phyloP scores from a whole-genome alignment of 805 yeast species.

The Ogataea degrootiae region DNA sequence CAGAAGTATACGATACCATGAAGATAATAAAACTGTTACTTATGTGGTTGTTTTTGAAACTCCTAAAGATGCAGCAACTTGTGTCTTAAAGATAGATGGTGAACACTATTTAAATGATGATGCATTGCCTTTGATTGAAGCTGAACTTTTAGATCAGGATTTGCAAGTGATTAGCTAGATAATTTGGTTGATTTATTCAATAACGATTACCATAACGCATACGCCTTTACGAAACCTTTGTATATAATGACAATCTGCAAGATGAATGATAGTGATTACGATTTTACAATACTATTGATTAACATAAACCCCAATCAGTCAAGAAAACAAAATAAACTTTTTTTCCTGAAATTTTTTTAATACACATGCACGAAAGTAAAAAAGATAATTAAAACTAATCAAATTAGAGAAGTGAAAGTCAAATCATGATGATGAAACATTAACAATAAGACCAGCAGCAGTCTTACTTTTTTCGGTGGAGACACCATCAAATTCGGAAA shows the following conservation, averaged over 20 bases:
- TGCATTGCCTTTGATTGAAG: constrained; percentile 26
- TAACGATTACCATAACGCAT: no score
- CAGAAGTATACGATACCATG: constrained; percentile 8
- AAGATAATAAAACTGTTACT: constrained; percentile 11
- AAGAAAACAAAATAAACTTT: neutral
- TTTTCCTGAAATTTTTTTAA: no score
- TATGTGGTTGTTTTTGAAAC: constrained; percentile 43
- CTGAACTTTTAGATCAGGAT: constrained; percentile 27
- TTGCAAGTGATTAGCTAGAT: no score
- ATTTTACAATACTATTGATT: no score
- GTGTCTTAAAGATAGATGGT: constrained; percentile 52
- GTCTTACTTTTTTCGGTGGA: neutral
- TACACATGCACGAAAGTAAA: neutral
- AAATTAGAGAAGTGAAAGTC: neutral
- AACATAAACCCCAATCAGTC: neutral
- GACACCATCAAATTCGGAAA: neutral
- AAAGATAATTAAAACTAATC: neutral
- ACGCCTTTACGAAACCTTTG: no score
- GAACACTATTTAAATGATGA: constrained; percentile 25
- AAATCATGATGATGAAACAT: neutral
- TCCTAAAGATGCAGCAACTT: constrained; percentile 41
- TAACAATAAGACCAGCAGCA: neutral
- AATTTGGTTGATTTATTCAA: no score
- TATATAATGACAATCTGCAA: no score
- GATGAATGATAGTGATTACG: no score